A percentile compares a stretch with the other conserved stretches of the same genome.
phyloP scores from a whole-genome alignment of 208 protist species.

The Hexamita inflata region DNA sequence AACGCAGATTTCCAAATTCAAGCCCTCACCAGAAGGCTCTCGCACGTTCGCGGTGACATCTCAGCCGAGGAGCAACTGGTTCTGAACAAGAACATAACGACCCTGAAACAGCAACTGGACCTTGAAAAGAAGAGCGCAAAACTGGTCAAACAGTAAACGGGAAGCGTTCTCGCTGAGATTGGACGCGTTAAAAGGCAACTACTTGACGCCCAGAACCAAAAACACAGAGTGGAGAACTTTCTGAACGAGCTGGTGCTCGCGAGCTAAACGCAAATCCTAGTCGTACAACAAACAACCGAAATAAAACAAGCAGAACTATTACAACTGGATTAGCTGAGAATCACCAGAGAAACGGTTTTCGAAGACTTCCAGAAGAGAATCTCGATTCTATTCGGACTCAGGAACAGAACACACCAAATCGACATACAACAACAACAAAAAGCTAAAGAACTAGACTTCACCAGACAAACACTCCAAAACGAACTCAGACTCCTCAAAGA shows the following conservation, averaged over 20 bases:
- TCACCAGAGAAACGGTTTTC: background rate
- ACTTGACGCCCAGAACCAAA: background rate
- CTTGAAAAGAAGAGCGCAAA: background rate
- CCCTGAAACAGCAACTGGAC: slow-evolving; percentile 1
- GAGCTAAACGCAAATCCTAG: background rate
- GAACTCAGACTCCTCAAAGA: background rate
- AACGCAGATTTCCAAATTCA: slow-evolving; percentile 27
- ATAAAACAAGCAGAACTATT: background rate
- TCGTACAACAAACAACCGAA: background rate
- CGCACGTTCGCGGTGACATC: background rate
- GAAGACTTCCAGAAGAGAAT: background rate
- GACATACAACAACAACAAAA: background rate
- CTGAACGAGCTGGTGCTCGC: background rate
- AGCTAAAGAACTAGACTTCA: background rate
- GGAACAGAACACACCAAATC: slow-evolving; percentile 4
- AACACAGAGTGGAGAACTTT: background rate
- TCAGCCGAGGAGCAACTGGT: slow-evolving; percentile 12
- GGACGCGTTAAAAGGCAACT: background rate
- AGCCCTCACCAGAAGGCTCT: slow-evolving; percentile 7
- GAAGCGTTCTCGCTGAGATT: slow-evolving; percentile 3
- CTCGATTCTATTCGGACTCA: slow-evolving; percentile 13
- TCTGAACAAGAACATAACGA: slow-evolving; percentile 6
- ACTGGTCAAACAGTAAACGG: slow-evolving; percentile 23
- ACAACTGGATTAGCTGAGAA: slow-evolving; percentile 13
- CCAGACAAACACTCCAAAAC: background rate